Evolutionary conservation across 1,139 yeast genomes (phyloP).

Genomic region (Scheffersomyces insectosa): DNA sequence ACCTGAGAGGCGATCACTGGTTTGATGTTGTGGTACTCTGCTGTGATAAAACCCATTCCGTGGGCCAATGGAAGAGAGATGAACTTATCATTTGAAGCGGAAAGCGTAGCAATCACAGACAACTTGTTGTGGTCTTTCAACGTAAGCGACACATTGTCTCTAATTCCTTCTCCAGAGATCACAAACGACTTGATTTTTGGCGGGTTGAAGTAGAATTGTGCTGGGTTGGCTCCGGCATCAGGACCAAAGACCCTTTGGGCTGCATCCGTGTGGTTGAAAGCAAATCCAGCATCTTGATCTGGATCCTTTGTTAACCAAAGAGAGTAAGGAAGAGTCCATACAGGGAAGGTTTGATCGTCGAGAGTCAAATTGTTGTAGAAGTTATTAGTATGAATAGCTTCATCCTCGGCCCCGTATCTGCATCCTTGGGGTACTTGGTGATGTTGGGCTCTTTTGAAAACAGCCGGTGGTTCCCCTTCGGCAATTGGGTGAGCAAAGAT

Average conservation of each 20-base stretch:
- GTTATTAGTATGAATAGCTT: slow-evolving; percentile 47
- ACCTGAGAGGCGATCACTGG: slow-evolving; percentile 63
- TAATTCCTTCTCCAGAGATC: slow-evolving; percentile 33
- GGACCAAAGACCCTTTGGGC: slow-evolving; percentile 47
- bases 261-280: slow-evolving; percentile 46
- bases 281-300: slow-evolving; percentile 40
- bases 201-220: slow-evolving; percentile 47
- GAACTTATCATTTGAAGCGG: slow-evolving; percentile 14
- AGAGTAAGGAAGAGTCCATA: slow-evolving; percentile 51
- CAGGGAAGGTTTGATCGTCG: slow-evolving; percentile 47
- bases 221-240: slow-evolving; percentile 37
- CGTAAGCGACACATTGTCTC: slow-evolving; percentile 17
- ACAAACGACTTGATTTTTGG: slow-evolving; percentile 47
- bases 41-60: slow-evolving; percentile 75
- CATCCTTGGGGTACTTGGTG: slow-evolving; percentile 37
- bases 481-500: slow-evolving; percentile 25
- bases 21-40: slow-evolving; percentile 54
- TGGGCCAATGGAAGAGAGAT: slow-evolving; percentile 39
- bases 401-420: slow-evolving; percentile 15
- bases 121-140: slow-evolving; percentile 34
- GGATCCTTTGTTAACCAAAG: slow-evolving; percentile 45
- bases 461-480: slow-evolving; percentile 27
- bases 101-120: slow-evolving; percentile 32
- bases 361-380: slow-evolving; percentile 44
- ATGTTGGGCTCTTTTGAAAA: slow-evolving; percentile 24